phyloP scores from a whole-genome alignment of 2,329 filamentous ascomycete genomes.

The Alternaria tenuissima region DNA sequence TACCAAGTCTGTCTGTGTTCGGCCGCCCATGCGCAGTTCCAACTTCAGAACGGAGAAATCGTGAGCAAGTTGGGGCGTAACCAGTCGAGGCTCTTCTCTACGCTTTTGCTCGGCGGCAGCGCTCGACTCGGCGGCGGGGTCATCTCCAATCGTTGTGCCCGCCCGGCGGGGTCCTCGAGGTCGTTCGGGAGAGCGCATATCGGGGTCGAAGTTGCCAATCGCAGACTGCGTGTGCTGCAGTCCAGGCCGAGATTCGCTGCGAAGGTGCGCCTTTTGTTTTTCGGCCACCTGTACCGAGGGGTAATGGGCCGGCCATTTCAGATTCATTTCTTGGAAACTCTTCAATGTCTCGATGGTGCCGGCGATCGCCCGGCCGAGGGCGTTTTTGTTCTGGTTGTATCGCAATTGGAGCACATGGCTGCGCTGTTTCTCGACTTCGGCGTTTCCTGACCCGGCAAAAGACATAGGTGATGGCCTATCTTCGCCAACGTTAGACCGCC shows the following conservation, averaged over 20 bases:
- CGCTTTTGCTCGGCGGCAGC: conserved; percentile 69
- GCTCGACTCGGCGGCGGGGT: conserved; percentile 74
- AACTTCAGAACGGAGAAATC: conserved; percentile 96
- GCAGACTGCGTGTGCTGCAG: conserved; percentile 71
- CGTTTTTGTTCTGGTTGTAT: conserved; percentile 91
- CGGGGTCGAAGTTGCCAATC: conserved; percentile 58
- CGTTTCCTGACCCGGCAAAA: conserved; percentile 57
- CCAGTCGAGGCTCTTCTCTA: conserved; percentile 77
- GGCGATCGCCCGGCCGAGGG: conserved; percentile 87
- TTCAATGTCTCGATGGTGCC: conserved; percentile 84
- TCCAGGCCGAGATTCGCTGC: conserved; percentile 66
- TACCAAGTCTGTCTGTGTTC: conserved; percentile 89
- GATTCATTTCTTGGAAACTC: conserved; percentile 86
- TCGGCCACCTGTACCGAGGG: conserved; percentile 73
- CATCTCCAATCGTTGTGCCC: conserved; percentile 71
- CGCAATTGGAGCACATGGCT: conserved; percentile 91
- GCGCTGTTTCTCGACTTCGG: conserved; percentile 71
- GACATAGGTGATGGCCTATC: conserved; percentile 65
- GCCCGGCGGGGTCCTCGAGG: conserved; percentile 70
- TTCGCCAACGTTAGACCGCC: conserved; percentile 64
- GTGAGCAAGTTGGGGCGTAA: conserved; percentile 91
- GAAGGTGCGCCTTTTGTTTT: conserved; percentile 52
- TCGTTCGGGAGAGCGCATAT: conserved; percentile 52
- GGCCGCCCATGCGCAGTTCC: conserved; percentile 85
- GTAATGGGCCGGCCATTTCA: conserved; percentile 93